A percentile compares a stretch with the other conserved stretches of the same genome.
phyloP scores from a whole-genome alignment of 2,329 filamentous ascomycete species.

The Pseudogymnoascus sp. region DNA sequence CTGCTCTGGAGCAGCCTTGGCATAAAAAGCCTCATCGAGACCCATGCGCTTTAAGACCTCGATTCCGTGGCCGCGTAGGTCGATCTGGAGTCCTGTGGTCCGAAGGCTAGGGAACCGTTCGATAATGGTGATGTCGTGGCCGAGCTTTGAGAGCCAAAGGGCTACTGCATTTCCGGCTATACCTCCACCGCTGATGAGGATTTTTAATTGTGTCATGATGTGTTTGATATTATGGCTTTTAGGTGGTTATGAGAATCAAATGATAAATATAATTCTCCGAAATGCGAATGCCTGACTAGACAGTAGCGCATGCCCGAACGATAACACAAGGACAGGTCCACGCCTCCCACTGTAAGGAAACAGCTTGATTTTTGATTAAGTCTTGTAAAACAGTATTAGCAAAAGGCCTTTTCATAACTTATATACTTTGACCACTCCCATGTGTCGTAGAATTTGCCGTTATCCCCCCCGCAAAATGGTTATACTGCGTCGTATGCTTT shows the following conservation, averaged over 20 bases:
- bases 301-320: too few species aligned
- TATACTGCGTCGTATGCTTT: not conserved
- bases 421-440: not conserved
- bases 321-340: not conserved
- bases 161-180: conserved; percentile 37
- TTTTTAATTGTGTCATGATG: conserved; percentile 20
- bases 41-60: conserved; percentile 44
- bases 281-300: not conserved
- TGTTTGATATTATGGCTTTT: not conserved
- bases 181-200: conserved; percentile 31
- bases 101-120: conserved; percentile 37
- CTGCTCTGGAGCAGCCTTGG: conserved; percentile 37
- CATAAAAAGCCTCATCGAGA: conserved; percentile 36
- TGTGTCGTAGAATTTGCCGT: not conserved
- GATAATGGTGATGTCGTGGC: conserved; percentile 33
- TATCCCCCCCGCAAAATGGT: not conserved
- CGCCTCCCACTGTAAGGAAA: not conserved
- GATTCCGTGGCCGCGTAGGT: conserved; percentile 44
- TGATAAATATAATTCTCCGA: not conserved
- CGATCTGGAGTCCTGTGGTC: conserved; percentile 42
- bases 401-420: not conserved
- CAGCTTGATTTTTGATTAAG: not conserved
- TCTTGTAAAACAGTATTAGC: not conserved
- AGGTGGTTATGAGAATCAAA: not conserved
- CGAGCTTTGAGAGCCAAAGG: conserved; percentile 39